Evolutionary conservation across 75 land plant genomes (phyloP), one percentile per base, ranked within the genome.

Genomic region (Pinus tabuliformis): DNA sequence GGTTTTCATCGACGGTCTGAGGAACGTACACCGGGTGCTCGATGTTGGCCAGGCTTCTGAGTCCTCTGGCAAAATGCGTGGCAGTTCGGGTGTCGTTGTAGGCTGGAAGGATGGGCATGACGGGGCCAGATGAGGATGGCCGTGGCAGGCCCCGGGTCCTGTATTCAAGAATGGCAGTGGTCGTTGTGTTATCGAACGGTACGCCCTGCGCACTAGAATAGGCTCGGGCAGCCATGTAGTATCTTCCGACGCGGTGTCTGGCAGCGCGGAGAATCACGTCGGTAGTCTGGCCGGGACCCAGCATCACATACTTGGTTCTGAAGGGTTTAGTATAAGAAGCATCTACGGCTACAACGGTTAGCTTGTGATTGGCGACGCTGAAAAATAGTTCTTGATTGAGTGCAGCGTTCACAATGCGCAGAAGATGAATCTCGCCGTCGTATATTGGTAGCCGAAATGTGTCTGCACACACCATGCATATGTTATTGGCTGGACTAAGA

Each of bases 211-310:
- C 86, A 37, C 72, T 79, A 14, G 63, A 24, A 17, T 83, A 91
- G 49, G 89, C 84, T 4, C 78, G 63, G 22, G 93, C 86, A 1
- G 90, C 93, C 74, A 88, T 84, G 80, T 88, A 88, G 79, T 90
- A 90, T 3, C 70, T 78, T 30, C 78, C 88, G 0, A 80, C 70
- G 0, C 78, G 68, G 59, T 83, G 81, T 64, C 81, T 58, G 49
- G 81, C 77, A n/a, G 74, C 80, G 4, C 60, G 58, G 80, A 92
- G 13, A 13, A 92, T 79, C 26, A 90, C 90, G 78, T 84, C 75
- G 1, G 89, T 83, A 20, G 95, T 92, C 78, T 92, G 95, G 18
- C 95, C 95, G 15, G 92, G 95, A 1, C 81, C 93, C 2, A 92
- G n/a, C 82, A 88, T 82, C 14, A 92, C 21, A 59, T 78, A 75